Evolutionary conservation across 106 monocot species (phyloP), one percentile per base, ranked within the genome.

Genomic region (Xerophyta viscosa): DNA sequence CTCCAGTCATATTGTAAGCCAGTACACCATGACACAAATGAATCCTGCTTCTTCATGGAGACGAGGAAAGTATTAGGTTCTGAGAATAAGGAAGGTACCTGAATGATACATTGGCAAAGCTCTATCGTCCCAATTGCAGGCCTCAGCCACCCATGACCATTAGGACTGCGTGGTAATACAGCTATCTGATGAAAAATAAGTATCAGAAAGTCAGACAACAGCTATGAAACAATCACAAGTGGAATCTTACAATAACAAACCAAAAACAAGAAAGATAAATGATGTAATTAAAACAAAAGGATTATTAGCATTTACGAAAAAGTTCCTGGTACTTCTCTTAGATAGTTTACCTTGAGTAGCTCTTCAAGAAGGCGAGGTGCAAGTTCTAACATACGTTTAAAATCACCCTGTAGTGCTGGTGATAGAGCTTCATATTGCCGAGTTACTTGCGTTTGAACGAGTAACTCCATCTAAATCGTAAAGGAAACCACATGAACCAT

Each of bases 361-460:
- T 93, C 87, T 67, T 87, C 93, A 29, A 88, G 87, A 66, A 93
- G 83, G 37, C 87, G 74, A 48, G 87, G 87, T 61, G 93, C 83
- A 61, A 93, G 87, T 63, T 87, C 83, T 54, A 93, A 66, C 71
- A 93, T 80, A 48, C 60, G 80, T 52, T 46, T 93, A 52, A 74
- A 87, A 74, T 93, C 93, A 71, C 66, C 66, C n/a, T 52, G 66
- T 29, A 93, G 53, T 41, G 77, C 39, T 50, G 80, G 67, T 37
- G 77, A 50, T 37, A 87, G 61, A 3, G 41, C n/a, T 47, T 48
- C 47, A 45, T 79, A 43, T 75, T 80, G 69, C 45, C 74, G 71
- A 61, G 83, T 88, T 50, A 93, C 51, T 10, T 93, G 93, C 2
- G 87, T 77, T 12, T 84, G 93, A 61, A 93, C 71, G 57, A 93